Percentiles rank a stretch among this genome's conserved stretches.
phyloP scores from a whole-genome alignment of 352 stramenopile species.

The Globisporangium irregulare region DNA sequence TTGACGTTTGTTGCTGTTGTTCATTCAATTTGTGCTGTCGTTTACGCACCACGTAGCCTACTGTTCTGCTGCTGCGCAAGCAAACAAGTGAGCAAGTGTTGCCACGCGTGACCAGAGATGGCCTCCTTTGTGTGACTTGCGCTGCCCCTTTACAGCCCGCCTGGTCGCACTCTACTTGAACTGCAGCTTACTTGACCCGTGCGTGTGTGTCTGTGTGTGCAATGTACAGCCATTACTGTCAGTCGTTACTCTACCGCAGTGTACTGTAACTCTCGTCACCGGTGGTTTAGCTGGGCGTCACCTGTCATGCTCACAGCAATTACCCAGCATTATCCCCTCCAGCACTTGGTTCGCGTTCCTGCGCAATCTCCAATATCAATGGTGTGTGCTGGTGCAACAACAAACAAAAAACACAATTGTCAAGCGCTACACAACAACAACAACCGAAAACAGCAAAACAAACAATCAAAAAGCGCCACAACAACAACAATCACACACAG shows the following conservation, averaged over 20 bases:
- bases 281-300: not conserved
- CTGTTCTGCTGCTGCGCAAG: not conserved
- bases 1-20: not conserved
- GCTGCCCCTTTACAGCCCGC: constrained; percentile 9
- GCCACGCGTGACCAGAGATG: constrained; percentile 2
- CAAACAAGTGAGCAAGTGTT: not conserved
- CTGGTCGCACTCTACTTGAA: not conserved
- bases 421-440: not conserved
- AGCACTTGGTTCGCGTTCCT: not conserved
- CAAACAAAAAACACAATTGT: not conserved
- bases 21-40: constrained; percentile 5
- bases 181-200: not conserved
- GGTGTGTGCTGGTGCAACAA: not conserved
- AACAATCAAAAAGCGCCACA: not conserved
- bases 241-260: constrained; percentile 1
- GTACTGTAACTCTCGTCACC: not conserved
- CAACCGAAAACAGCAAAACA: not conserved
- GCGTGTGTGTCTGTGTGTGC: not conserved
- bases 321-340: not conserved
- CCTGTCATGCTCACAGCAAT: not conserved
- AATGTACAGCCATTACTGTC: not conserved
- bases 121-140: not conserved
- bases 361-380: not conserved
- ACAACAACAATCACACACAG: not conserved
- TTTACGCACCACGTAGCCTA: not conserved